Evolutionary conservation across 176 grass and related monocot species (phyloP).

Genomic region (Avena sativa): DNA sequence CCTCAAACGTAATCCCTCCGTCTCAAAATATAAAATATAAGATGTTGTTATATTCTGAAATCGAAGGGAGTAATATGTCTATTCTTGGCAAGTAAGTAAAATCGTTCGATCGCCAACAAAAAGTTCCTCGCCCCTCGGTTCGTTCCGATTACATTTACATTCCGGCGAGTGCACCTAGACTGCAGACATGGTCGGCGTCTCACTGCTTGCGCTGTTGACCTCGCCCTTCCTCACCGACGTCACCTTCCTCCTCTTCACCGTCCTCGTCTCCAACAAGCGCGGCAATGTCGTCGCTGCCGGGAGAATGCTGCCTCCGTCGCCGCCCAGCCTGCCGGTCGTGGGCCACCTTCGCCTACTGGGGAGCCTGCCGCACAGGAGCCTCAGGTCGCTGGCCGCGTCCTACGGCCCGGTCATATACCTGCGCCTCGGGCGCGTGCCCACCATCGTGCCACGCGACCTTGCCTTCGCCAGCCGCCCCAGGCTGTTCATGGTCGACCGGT

Average conservation of each 20-base stretch:
- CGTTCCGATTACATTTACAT: background rate
- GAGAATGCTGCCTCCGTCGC: slow-evolving; percentile 12
- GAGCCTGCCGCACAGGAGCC: slow-evolving; percentile 23
- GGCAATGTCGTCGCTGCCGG: background rate
- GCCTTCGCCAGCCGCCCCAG: slow-evolving; percentile 21
- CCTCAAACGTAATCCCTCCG: too few species aligned
- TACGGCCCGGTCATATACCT: slow-evolving; percentile 12
- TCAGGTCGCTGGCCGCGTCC: background rate
- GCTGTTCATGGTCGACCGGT: slow-evolving; percentile 19
- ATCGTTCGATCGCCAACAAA: background rate
- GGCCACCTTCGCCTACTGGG: slow-evolving; percentile 18
- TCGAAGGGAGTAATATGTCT: too few species aligned
- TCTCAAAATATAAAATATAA: too few species aligned
- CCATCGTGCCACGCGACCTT: slow-evolving; percentile 2
- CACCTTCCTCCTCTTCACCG: slow-evolving; percentile 7
- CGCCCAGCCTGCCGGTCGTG: background rate
- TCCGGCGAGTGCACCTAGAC: background rate
- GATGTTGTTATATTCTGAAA: too few species aligned
- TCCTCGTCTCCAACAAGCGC: slow-evolving; percentile 7
- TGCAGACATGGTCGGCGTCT: background rate
- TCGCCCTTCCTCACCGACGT: slow-evolving; percentile 11
- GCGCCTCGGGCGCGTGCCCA: slow-evolving; percentile 14
- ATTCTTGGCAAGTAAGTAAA: too few species aligned
- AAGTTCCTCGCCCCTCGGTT: background rate
- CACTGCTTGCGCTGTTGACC: background rate